Evolutionary conservation across 2,329 filamentous ascomycete genomes (phyloP).

Genomic region (Aureobasidium sp.): DNA sequence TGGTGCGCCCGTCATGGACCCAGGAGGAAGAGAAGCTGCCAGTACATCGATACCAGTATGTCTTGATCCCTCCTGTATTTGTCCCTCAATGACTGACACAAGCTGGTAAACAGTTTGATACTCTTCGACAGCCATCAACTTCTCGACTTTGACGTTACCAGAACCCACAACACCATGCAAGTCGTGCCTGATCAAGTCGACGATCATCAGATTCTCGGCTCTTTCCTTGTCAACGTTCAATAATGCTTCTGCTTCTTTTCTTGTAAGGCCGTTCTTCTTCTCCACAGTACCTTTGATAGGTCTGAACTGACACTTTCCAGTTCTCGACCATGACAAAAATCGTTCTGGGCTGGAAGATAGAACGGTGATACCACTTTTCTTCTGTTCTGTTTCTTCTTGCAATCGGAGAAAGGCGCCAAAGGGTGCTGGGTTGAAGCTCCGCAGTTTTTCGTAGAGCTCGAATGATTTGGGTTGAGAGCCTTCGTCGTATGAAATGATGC

Average conservation of each 20-base stretch:
- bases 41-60: slow-evolving; percentile 80
- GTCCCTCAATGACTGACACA: slow-evolving; percentile 86
- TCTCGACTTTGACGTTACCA: slow-evolving; percentile 76
- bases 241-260: slow-evolving; percentile 76
- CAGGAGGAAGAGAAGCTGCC: slow-evolving; percentile 81
- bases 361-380: slow-evolving; percentile 60
- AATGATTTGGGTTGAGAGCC: slow-evolving; percentile 52
- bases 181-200: slow-evolving; percentile 95
- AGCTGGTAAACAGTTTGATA: slow-evolving; percentile 94
- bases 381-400: slow-evolving; percentile 45
- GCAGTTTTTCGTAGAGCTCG: slow-evolving; percentile 77
- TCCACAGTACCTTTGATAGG: slow-evolving; percentile 98
- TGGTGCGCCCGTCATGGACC: slow-evolving; percentile 96
- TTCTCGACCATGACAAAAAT: slow-evolving; percentile 76
- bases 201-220: slow-evolving; percentile 98
- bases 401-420: slow-evolving; percentile 87
- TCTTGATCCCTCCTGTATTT: slow-evolving; percentile 41
- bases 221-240: slow-evolving; percentile 88
- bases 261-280: slow-evolving; percentile 73
- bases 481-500: slow-evolving; percentile 57
- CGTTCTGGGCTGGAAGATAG: slow-evolving; percentile 90
- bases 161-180: slow-evolving; percentile 85
- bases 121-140: slow-evolving; percentile 89
- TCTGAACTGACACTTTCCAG: slow-evolving; percentile 77
- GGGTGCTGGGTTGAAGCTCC: slow-evolving; percentile 79